A percentile compares a stretch with the other conserved stretches of the same genome.
Conservation (phyloP, 257 asterid species). For the Nicotiana obtusifolia region DNA sequence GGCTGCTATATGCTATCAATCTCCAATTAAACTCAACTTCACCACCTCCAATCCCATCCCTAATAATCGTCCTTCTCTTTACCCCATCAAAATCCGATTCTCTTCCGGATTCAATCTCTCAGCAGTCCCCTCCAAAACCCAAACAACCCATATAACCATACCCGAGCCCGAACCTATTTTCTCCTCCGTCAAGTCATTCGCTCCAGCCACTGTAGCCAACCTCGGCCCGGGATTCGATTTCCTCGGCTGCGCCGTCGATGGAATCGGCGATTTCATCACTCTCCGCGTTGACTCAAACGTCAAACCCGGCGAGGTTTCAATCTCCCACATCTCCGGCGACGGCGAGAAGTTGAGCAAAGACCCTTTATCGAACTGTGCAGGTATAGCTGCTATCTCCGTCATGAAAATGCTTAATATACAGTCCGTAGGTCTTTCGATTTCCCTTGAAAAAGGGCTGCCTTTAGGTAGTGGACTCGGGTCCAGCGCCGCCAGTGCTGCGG, state of each 20-base stretch:
- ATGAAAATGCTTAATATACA: conserved; percentile 72
- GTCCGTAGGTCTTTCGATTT: conserved; percentile 73
- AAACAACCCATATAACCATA: conserved; percentile 34
- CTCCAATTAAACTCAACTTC: not conserved
- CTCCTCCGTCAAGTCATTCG: conserved; percentile 60
- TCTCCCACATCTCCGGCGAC: conserved; percentile 58
- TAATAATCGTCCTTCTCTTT: not conserved
- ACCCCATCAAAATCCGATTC: not conserved
- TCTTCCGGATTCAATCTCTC: not conserved
- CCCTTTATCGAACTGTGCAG: conserved; percentile 84
- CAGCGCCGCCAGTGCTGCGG: conserved; percentile 95
- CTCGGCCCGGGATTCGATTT: conserved; percentile 86
- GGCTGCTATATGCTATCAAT: not conserved
- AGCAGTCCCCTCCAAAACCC: conserved; percentile 20
- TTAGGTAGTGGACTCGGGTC: conserved; percentile 91
- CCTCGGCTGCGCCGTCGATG: conserved; percentile 83
- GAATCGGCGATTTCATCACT: conserved; percentile 65
- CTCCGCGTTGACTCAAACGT: conserved; percentile 51
- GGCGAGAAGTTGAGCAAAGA: conserved; percentile 50
- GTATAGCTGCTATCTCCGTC: conserved; percentile 68
- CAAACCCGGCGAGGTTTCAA: conserved; percentile 55
- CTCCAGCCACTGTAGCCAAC: conserved; percentile 82
- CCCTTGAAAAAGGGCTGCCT: conserved; percentile 87
- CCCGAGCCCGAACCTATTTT: conserved; percentile 63
- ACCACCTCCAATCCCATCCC: not conserved